These are phyloP conservation scores for Dictyostelium capitatum DNA, from an alignment of 78 protist species.

Conservation along the genomic window DNA sequence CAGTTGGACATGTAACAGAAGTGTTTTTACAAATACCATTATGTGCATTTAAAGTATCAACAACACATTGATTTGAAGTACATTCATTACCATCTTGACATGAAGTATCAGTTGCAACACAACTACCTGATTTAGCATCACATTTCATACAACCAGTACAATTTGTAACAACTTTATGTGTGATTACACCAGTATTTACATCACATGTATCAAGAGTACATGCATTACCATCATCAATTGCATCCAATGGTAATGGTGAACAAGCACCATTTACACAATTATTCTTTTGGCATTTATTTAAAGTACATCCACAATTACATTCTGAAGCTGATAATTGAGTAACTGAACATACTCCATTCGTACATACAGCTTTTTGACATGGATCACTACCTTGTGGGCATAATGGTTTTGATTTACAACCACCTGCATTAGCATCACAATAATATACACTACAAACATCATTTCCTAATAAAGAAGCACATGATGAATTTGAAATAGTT, in stretches of 20 bases:
- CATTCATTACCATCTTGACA: constrained; percentile 21
- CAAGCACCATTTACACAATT: constrained; percentile 10
- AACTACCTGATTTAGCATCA: not conserved
- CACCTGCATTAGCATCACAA: not conserved
- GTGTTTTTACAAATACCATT: not conserved
- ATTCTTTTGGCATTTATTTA: constrained; percentile 13
- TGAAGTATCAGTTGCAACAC: not conserved
- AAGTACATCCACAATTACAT: not conserved
- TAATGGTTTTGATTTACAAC: constrained; percentile 6
- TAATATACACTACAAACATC: not conserved
- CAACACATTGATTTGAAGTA: constrained; percentile 15
- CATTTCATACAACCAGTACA: constrained; percentile 7
- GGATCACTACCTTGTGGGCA: constrained; percentile 1
- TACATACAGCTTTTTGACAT: not conserved
- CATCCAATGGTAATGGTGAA: not conserved
- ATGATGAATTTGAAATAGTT: not conserved
- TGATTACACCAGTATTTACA: not conserved
- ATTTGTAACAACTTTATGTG: not conserved
- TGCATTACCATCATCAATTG: constrained; percentile 29
- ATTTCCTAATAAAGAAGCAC: not conserved
- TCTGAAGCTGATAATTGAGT: not conserved
- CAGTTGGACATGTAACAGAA: not conserved
- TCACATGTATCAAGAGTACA: constrained; percentile 13
- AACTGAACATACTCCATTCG: not conserved
- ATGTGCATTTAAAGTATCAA: not conserved